A percentile compares a stretch with the other conserved stretches of the same genome.
phyloP scores from a whole-genome alignment of 768 basidiomycete species.

The Amanita thiersii region DNA sequence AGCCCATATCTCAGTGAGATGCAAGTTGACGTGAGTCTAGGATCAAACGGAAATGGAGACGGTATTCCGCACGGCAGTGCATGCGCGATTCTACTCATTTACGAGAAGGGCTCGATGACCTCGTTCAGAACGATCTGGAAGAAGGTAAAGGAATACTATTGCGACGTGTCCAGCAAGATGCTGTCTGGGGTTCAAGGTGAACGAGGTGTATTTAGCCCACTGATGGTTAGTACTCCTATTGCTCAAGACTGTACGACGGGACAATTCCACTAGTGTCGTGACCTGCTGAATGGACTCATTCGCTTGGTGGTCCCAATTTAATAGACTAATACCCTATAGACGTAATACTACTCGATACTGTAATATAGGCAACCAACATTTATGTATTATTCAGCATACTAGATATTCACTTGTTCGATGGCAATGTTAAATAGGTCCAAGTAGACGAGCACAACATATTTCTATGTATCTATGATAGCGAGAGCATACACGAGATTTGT shows the following conservation, averaged over 20 bases:
- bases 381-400: no score
- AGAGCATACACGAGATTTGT: no score
- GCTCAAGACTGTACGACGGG: conserved; percentile 3
- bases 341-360: no score
- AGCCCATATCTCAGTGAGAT: conserved; percentile 12
- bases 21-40: not conserved
- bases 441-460: no score
- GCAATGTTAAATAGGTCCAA: no score
- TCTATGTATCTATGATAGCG: no score
- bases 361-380: no score
- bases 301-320: no score
- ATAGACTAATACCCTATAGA: no score
- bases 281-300: conserved; percentile 2
- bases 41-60: not conserved
- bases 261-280: not conserved
- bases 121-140: conserved; percentile 76
- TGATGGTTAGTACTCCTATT: conserved; percentile 7
- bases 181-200: no score
- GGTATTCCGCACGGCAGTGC: conserved; percentile 27
- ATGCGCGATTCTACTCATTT: conserved; percentile 69
- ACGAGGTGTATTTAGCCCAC: conserved; percentile 5
- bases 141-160: conserved; percentile 65
- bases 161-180: conserved; percentile 21
- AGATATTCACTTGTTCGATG: no score
- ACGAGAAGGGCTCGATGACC: conserved; percentile 88